Conservation (phyloP, 2,329 filamentous ascomycete genomes). For the Phoma sp. region DNA sequence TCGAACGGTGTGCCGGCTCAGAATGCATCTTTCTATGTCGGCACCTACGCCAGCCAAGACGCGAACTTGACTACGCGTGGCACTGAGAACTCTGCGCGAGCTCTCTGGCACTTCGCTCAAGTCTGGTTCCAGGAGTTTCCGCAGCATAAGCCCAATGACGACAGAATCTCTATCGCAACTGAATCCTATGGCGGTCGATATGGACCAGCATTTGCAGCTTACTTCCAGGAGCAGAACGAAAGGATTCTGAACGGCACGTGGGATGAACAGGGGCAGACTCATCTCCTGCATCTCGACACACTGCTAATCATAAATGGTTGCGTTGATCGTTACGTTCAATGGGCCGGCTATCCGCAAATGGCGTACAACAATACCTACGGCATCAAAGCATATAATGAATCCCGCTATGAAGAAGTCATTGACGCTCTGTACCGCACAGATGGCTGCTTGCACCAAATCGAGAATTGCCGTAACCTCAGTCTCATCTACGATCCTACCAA, state of each 20-base stretch:
- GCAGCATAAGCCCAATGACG: conserved; percentile 23
- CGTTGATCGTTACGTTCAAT: conserved; percentile 58
- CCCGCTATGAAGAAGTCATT: conserved; percentile 54
- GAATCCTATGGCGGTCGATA: conserved; percentile 60
- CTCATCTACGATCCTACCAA: conserved; percentile 58
- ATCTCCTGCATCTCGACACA: conserved; percentile 55
- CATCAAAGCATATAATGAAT: conserved; percentile 58
- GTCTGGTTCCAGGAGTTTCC: conserved; percentile 30
- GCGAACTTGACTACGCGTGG: conserved; percentile 55
- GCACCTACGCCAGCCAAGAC: conserved; percentile 53
- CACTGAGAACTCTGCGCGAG: conserved; percentile 24
- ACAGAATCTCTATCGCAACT: conserved; percentile 37
- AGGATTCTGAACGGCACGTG: conserved; percentile 46
- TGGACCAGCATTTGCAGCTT: conserved; percentile 59
- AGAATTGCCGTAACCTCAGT: conserved; percentile 57
- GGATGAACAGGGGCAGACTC: conserved; percentile 39
- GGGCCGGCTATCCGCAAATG: conserved; percentile 56
- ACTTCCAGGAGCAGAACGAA: conserved; percentile 61
- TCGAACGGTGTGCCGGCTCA: conserved; percentile 20
- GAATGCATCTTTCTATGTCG: conserved; percentile 10
- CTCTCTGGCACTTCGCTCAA: conserved; percentile 28
- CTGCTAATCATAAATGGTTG: conserved; percentile 64
- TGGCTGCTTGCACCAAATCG: conserved; percentile 62
- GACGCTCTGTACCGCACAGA: conserved; percentile 52
- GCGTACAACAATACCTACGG: conserved; percentile 66